Percentiles rank a stretch among this genome's conserved stretches.
phyloP scores from a whole-genome alignment of 108 stramenopile species.

The Heterococcus sp. region DNA sequence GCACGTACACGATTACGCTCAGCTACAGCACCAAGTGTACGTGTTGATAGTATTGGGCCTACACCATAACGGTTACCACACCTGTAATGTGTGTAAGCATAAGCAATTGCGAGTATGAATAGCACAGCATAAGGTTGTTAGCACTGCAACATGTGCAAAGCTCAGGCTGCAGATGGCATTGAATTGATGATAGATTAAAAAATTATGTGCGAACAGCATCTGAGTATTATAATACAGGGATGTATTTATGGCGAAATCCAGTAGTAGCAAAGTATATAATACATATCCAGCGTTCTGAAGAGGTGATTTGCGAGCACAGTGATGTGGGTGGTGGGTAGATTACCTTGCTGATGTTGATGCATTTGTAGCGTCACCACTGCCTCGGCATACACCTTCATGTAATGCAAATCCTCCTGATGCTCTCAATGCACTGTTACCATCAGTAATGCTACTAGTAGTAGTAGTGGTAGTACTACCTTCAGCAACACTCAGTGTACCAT shows the following conservation, averaged over 20 bases:
- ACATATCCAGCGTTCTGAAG: neutral
- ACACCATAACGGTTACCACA: neutral
- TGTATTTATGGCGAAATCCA: neutral
- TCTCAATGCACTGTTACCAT: neutral
- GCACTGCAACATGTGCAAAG: no score
- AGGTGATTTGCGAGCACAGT: neutral
- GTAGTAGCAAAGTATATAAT: neutral
- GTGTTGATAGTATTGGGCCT: neutral
- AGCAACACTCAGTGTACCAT: neutral
- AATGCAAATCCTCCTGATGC: neutral
- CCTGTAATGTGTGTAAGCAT: neutral
- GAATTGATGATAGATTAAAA: neutral
- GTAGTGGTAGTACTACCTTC: no score
- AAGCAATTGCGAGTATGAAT: neutral
- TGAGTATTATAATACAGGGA: neutral
- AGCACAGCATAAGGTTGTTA: neutral
- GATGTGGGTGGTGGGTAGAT: neutral
- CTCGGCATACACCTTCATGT: neutral
- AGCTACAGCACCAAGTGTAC: neutral
- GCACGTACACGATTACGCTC: neutral
- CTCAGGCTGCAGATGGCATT: no score
- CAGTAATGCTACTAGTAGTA: neutral
- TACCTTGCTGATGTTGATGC: neutral
- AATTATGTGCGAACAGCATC: no score
- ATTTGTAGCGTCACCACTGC: neutral